Evolutionary conservation across 106 monocot genomes (phyloP).

Genomic region (Agapanthus africanus): DNA sequence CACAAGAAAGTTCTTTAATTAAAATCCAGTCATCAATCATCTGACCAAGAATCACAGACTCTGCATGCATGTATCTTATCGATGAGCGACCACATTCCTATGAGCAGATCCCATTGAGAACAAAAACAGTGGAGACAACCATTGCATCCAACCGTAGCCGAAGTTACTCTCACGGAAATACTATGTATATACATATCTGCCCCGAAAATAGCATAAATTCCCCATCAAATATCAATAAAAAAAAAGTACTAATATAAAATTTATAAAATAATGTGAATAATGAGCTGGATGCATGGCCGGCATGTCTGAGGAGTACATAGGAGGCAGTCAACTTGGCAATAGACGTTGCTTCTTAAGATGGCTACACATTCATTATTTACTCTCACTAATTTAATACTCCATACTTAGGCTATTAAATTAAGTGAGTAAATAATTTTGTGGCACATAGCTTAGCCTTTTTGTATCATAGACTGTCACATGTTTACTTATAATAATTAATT

Average conservation of each 20-base stretch:
- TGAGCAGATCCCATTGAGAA: no score
- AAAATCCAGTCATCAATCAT: no score
- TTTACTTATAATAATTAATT: no score
- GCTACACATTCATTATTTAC: not conserved
- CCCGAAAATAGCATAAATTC: not conserved
- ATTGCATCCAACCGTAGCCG: no score
- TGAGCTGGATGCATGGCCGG: conserved; percentile 1
- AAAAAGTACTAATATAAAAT: not conserved
- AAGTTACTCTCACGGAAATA: no score
- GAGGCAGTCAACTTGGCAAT: conserved; percentile 8
- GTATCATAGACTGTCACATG: not conserved
- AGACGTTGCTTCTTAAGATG: conserved; percentile 4
- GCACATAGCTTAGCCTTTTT: not conserved
- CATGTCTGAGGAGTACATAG: not conserved
- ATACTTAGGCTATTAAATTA: no score
- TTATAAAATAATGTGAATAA: not conserved
- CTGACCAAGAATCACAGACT: no score
- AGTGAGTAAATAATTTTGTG: not conserved
- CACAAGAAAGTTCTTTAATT: no score
- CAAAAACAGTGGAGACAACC: no score
- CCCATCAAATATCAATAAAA: not conserved
- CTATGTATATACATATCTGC: not conserved
- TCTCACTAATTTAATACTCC: no score
- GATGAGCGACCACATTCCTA: no score
- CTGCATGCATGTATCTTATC: no score